phyloP scores from a whole-genome alignment of 768 basidiomycete genomes.

The Candolleomyces eurysporus region DNA sequence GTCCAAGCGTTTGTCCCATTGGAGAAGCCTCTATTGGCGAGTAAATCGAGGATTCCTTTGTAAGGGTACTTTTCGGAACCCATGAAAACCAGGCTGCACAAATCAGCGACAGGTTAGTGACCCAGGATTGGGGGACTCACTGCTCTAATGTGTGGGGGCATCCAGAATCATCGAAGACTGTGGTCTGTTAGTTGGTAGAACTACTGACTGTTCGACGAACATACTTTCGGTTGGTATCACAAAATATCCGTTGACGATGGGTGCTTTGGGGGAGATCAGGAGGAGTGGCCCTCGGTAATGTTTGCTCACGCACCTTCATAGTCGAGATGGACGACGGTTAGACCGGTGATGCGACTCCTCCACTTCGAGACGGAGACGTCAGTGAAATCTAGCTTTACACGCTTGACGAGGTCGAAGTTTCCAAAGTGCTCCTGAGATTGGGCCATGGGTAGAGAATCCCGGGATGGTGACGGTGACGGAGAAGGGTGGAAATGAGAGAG shows the following conservation, averaged over 20 bases:
- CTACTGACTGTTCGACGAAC: constrained; percentile 3
- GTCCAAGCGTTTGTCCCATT: constrained; percentile 98
- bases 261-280: constrained; percentile 48
- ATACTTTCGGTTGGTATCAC: constrained; percentile 87
- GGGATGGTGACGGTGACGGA: constrained; percentile 4
- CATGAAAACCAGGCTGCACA: constrained; percentile 80
- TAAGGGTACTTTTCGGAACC: constrained; percentile 94
- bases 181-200: neutral
- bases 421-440: constrained; percentile 46
- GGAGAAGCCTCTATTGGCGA: constrained; percentile 93
- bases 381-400: constrained; percentile 73
- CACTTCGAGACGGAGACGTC: constrained; percentile 86
- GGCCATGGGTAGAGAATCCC: constrained; percentile 23
- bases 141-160: constrained; percentile 97
- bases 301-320: constrained; percentile 66
- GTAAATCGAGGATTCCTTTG: constrained; percentile 92
- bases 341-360: constrained; percentile 83
- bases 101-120: constrained; percentile 3
- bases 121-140: constrained; percentile 41
- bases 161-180: constrained; percentile 92
- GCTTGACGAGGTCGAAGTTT: constrained; percentile 82
- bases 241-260: constrained; percentile 89
- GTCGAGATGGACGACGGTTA: constrained; percentile 87
- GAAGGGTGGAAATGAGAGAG: constrained; percentile 9
- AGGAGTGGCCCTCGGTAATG: constrained; percentile 6